These are phyloP conservation scores for Barnettozyma hawaiiensis DNA, from an alignment of 1,139 yeast genomes.

Conservation along the genomic window DNA sequence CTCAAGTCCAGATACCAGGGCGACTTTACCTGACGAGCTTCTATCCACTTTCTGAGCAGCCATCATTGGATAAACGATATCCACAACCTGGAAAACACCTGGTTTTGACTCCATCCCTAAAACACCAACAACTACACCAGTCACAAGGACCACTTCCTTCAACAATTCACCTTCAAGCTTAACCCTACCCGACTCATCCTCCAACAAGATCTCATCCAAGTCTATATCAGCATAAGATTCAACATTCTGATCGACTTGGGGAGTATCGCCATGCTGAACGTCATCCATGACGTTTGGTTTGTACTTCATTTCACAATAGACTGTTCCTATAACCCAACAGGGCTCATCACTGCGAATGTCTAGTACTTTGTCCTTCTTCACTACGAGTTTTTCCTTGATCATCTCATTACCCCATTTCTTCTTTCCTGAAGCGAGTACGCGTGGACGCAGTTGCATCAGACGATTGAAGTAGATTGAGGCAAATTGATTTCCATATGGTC, in stretches of 20 bases:
- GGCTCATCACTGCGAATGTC: constrained; percentile 67
- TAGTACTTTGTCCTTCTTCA: constrained; percentile 55
- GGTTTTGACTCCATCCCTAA: constrained; percentile 81
- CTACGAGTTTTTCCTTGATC: constrained; percentile 35
- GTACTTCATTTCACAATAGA: constrained; percentile 75
- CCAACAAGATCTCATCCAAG: constrained; percentile 63
- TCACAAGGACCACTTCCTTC: constrained; percentile 51
- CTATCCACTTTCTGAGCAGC: constrained; percentile 47
- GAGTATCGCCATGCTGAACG: constrained; percentile 46
- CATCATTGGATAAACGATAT: constrained; percentile 63
- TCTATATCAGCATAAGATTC: constrained; percentile 47
- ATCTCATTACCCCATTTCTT: constrained; percentile 48
- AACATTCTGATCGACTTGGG: constrained; percentile 16
- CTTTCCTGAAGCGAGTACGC: constrained; percentile 46
- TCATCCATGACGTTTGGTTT: constrained; percentile 84
- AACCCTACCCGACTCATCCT: constrained; percentile 92
- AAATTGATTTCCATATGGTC: constrained; percentile 67
- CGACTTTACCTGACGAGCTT: constrained; percentile 36
- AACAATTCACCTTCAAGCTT: constrained; percentile 61
- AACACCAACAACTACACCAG: constrained; percentile 83
- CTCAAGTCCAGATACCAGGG: constrained; percentile 70
- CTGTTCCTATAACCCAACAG: constrained; percentile 89
- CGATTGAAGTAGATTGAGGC: constrained; percentile 69
- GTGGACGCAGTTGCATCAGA: constrained; percentile 45
- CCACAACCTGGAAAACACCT: constrained; percentile 83